A percentile compares a stretch with the other conserved stretches of the same genome.
phyloP scores from a whole-genome alignment of 768 basidiomycete species.

The Hygrocybe punicea region DNA sequence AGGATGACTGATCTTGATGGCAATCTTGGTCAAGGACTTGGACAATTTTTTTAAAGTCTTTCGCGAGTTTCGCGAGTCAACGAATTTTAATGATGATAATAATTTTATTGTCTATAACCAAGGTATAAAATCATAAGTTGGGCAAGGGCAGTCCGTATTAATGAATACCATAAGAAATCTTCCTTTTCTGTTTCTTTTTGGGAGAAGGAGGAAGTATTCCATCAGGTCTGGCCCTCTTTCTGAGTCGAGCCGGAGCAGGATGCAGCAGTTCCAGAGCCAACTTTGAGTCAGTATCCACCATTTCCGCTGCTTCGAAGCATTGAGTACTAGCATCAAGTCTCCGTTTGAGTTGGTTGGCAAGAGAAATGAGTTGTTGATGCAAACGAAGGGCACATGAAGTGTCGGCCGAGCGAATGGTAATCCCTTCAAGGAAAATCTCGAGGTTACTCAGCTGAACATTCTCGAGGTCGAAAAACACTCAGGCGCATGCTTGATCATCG shows the following conservation, averaged over 20 bases:
- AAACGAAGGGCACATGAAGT: not conserved
- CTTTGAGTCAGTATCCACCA: too few relatives aligned
- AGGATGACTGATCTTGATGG: too few relatives aligned
- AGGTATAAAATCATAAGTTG: too few relatives aligned
- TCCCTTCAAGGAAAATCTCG: not conserved
- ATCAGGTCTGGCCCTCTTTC: not conserved
- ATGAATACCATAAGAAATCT: slow-evolving; percentile 9
- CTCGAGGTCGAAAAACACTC: not conserved
- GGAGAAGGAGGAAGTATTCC: slow-evolving; percentile 10
- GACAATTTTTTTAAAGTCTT: too few relatives aligned
- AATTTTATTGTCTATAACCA: too few relatives aligned
- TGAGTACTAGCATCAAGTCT: too few relatives aligned
- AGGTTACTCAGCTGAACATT: not conserved
- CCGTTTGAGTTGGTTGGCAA: too few relatives aligned
- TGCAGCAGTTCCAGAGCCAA: not conserved
- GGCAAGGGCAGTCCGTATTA: not conserved
- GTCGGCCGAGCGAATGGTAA: not conserved
- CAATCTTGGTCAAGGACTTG: too few relatives aligned
- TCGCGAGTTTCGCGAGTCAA: too few relatives aligned
- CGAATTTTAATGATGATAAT: too few relatives aligned
- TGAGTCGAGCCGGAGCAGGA: not conserved
- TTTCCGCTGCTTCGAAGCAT: too few relatives aligned
- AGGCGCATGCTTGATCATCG: not conserved
- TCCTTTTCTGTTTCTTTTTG: slow-evolving; percentile 7
- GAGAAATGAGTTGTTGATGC: not conserved